phyloP scores from a whole-genome alignment of 106 monocot genomes.

The Dioscorea alata region DNA sequence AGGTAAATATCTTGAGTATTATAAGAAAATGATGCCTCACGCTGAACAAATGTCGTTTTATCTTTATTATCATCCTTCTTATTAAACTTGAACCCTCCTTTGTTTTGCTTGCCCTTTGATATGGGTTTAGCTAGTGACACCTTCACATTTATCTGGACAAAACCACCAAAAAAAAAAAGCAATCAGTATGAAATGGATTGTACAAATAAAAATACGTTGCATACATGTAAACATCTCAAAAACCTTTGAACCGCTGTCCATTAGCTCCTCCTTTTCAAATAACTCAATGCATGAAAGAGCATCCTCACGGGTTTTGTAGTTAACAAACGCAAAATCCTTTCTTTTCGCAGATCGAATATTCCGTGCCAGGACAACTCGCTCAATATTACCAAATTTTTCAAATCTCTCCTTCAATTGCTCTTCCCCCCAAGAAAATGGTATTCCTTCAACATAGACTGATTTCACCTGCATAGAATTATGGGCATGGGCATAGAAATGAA shows the following conservation, averaged over 20 bases:
- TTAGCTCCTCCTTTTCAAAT: conserved; percentile 55
- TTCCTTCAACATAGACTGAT: conserved; percentile 79
- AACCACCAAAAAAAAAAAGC: background rate
- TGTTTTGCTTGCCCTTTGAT: conserved; percentile 57
- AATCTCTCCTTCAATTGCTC: conserved; percentile 58
- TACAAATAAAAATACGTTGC: background rate
- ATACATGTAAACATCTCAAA: background rate
- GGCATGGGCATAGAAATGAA: too few species aligned
- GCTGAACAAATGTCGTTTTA: conserved; percentile 28
- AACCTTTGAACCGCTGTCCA: conserved; percentile 64
- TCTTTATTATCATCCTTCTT: conserved; percentile 33
- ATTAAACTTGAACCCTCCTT: conserved; percentile 32
- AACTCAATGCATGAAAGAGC: conserved; percentile 77
- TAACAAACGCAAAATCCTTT: conserved; percentile 87
- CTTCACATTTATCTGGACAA: conserved; percentile 62
- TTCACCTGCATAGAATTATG: conserved; percentile 57
- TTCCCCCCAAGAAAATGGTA: conserved; percentile 77
- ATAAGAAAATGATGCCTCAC: conserved; percentile 22
- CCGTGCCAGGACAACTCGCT: conserved; percentile 71
- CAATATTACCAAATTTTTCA: conserved; percentile 74
- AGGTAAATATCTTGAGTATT: background rate
- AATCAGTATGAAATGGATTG: background rate
- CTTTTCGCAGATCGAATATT: conserved; percentile 72
- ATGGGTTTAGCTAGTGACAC: conserved; percentile 83
- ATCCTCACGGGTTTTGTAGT: conserved; percentile 72